Conservation (phyloP, 331 rosid genomes). For the Quercus lobata region DNA sequence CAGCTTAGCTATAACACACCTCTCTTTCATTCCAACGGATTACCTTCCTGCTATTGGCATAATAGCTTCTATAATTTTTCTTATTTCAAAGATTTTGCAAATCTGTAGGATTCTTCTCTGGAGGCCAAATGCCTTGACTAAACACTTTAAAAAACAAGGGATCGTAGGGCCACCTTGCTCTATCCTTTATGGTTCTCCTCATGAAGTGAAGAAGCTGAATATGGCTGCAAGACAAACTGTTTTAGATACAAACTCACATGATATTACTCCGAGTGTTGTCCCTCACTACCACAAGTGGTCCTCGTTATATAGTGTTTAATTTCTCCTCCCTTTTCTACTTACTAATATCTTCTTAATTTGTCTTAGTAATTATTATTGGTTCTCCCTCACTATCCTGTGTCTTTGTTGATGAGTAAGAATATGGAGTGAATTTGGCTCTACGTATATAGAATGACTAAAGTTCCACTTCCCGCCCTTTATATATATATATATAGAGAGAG, state of each 20-base stretch:
- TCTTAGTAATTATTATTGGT: too few species aligned
- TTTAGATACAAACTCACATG: slow-evolving; percentile 19
- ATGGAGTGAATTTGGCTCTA: too few species aligned
- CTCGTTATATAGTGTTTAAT: slow-evolving; percentile 17
- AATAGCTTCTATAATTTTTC: neutral
- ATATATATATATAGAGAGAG: too few species aligned
- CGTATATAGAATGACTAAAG: too few species aligned
- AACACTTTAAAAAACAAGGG: slow-evolving; percentile 17
- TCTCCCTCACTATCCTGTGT: too few species aligned
- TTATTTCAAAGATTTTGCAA: slow-evolving; percentile 12
- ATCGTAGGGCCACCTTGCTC: slow-evolving; percentile 26
- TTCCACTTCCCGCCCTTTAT: too few species aligned
- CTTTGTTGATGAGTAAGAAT: too few species aligned
- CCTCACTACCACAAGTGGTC: slow-evolving; percentile 34
- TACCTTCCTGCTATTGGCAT: slow-evolving; percentile 3
- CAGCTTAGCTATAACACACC: neutral
- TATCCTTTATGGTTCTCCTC: slow-evolving; percentile 20
- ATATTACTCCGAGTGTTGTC: slow-evolving; percentile 13
- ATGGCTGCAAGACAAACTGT: neutral
- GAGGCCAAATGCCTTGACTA: slow-evolving; percentile 19
- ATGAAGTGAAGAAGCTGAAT: slow-evolving; percentile 11
- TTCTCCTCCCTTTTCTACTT: neutral
- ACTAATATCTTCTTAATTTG: neutral
- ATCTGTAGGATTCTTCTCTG: slow-evolving; percentile 9
- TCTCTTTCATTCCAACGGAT: slow-evolving; percentile 7